phyloP scores from a whole-genome alignment of 192 early-diverging fungal genomes.

The Fimicolochytrium jonesii region DNA sequence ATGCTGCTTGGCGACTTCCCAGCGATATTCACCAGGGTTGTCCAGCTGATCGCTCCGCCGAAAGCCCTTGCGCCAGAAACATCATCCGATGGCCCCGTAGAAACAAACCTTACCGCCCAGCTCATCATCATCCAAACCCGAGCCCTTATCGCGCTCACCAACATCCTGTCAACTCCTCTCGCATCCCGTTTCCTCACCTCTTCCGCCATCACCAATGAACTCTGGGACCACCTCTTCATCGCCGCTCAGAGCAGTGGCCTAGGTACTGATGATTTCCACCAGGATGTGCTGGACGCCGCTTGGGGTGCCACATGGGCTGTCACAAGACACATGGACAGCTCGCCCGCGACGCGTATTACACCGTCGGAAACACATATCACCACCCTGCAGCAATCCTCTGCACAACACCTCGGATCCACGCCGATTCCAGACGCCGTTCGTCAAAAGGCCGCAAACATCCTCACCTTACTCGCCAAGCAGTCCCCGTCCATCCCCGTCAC shows the following conservation, averaged over 20 bases:
- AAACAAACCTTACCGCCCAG: background rate
- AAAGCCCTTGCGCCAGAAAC: too few species aligned
- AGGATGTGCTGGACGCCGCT: constrained; percentile 6
- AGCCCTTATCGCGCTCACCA: background rate
- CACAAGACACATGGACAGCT: background rate
- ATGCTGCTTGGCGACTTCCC: background rate
- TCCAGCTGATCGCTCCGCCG: background rate
- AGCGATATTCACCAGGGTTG: background rate
- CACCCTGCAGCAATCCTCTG: background rate
- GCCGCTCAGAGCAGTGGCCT: background rate
- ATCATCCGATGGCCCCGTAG: background rate
- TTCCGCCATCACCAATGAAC: background rate
- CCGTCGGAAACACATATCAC: background rate
- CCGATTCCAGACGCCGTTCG: background rate
- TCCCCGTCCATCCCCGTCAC: background rate
- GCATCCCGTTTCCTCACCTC: background rate
- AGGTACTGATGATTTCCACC: too few species aligned
- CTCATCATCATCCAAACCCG: constrained; percentile 9
- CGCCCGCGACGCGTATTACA: background rate
- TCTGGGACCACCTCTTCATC: constrained; percentile 9
- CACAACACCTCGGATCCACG: background rate
- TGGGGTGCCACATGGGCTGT: background rate
- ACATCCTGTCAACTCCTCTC: background rate
- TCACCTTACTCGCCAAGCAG: background rate
- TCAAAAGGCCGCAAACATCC: background rate